A percentile compares a stretch with the other conserved stretches of the same genome.
phyloP scores from a whole-genome alignment of 2,329 filamentous ascomycete genomes.

The Claviceps sp. region DNA sequence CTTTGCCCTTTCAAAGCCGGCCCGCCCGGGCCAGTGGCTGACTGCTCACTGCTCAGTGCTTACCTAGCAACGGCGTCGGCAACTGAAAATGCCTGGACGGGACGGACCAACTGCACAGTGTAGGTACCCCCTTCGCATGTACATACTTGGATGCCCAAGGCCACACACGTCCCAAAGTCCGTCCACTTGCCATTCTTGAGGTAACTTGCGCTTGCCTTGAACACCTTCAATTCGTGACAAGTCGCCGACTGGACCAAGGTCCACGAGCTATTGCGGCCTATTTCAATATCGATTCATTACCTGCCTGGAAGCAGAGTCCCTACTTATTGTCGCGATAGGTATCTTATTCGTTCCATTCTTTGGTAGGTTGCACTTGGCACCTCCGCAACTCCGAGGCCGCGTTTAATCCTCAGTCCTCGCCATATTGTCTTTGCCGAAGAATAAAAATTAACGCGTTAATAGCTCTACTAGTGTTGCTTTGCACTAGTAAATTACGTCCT shows the following conservation, averaged over 20 bases:
- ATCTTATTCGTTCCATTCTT: slow-evolving; percentile 7
- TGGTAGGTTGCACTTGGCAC: slow-evolving; percentile 11
- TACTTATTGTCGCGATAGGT: slow-evolving; percentile 15
- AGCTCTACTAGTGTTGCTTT: slow-evolving; percentile 8
- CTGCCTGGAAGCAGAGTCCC: slow-evolving; percentile 27
- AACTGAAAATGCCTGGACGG: not conserved
- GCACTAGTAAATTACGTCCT: slow-evolving; percentile 7
- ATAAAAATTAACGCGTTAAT: not conserved
- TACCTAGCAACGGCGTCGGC: not conserved
- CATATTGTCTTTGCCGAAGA: not conserved
- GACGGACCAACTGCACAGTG: not conserved
- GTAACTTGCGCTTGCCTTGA: not conserved
- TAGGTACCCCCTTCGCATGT: no score
- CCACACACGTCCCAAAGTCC: not conserved
- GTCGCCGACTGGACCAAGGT: slow-evolving; percentile 1
- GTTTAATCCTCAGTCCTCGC: not conserved
- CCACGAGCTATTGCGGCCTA: slow-evolving; percentile 1
- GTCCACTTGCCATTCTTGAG: not conserved
- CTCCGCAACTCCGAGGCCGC: not conserved
- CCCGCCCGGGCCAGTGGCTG: not conserved
- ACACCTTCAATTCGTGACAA: not conserved
- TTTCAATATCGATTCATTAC: slow-evolving; percentile 9
- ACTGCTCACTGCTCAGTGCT: not conserved
- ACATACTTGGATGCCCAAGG: not conserved
- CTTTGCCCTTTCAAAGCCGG: not conserved